phyloP scores from a whole-genome alignment of 352 stramenopile species.

The Hyaloperonospora arabidopsidis region DNA sequence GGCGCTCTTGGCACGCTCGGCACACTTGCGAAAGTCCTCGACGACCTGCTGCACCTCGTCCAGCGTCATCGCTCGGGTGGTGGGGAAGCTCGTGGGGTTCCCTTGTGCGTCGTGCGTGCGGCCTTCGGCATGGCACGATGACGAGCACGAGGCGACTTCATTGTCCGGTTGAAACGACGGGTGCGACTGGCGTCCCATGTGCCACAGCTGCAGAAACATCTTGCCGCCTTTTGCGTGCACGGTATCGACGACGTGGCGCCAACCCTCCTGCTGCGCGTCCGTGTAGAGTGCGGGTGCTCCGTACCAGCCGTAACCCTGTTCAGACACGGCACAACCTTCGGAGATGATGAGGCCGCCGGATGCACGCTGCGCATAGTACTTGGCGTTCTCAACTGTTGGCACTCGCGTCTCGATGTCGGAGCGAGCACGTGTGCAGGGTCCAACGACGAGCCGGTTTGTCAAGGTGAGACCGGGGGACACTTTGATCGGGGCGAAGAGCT shows the following conservation, averaged over 20 bases:
- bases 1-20: slow-evolving; percentile 48
- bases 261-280: slow-evolving; percentile 35
- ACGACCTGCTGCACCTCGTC: slow-evolving; percentile 69
- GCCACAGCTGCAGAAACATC: slow-evolving; percentile 84
- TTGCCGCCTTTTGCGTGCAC: slow-evolving; percentile 71
- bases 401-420: slow-evolving; percentile 15
- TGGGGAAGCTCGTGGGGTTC: slow-evolving; percentile 58
- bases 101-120: too few species aligned
- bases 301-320: slow-evolving; percentile 32
- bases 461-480: slow-evolving; percentile 27
- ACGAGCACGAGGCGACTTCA: slow-evolving; percentile 39
- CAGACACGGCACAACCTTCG: slow-evolving; percentile 50
- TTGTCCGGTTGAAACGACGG: slow-evolving; percentile 42
- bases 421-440: slow-evolving; percentile 31
- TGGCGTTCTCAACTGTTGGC: slow-evolving; percentile 29
- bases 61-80: not conserved
- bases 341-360: slow-evolving; percentile 49
- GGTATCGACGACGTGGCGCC: slow-evolving; percentile 44
- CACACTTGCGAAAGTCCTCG: slow-evolving; percentile 53
- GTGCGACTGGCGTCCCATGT: slow-evolving; percentile 65
- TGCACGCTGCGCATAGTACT: slow-evolving; percentile 65
- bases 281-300: slow-evolving; percentile 40
- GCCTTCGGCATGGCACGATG: not conserved
- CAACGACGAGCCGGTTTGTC: slow-evolving; percentile 40
- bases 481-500: slow-evolving; percentile 35